Evolutionary conservation across 306 rosid species (phyloP).

Genomic region (Castanea sativa): DNA sequence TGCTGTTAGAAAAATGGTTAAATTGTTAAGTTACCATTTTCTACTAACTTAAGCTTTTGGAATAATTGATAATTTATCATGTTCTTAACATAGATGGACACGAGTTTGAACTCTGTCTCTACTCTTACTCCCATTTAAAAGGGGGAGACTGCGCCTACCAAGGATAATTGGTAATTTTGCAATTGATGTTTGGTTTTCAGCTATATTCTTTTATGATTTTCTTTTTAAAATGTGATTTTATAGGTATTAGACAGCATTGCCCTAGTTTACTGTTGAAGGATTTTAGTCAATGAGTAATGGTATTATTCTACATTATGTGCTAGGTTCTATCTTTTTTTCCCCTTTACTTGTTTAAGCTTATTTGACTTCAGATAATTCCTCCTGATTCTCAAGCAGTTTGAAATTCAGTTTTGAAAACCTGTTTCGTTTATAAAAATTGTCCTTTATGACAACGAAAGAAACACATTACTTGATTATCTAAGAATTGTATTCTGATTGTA

Average conservation of each 20-base stretch:
- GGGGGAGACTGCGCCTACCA: neutral
- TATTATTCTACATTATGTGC: neutral
- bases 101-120: neutral
- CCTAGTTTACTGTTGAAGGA: neutral
- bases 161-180: neutral
- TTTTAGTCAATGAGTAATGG: neutral
- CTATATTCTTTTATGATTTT: neutral
- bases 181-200: neutral
- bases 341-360: neutral
- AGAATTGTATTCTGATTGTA: neutral
- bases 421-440: neutral
- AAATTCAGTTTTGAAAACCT: neutral
- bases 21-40: too few relatives aligned
- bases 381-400: neutral
- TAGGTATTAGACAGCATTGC: neutral
- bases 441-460: neutral
- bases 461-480: neutral
- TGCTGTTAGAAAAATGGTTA: too few relatives aligned
- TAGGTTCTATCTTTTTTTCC: neutral
- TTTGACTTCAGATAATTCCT: neutral
- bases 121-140: neutral
- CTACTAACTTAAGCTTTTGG: too few relatives aligned
- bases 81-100: too few relatives aligned
- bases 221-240: neutral
- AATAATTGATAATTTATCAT: too few relatives aligned